phyloP scores from a whole-genome alignment of 495 filamentous ascomycete genomes.

The Ramalina peruviana region DNA sequence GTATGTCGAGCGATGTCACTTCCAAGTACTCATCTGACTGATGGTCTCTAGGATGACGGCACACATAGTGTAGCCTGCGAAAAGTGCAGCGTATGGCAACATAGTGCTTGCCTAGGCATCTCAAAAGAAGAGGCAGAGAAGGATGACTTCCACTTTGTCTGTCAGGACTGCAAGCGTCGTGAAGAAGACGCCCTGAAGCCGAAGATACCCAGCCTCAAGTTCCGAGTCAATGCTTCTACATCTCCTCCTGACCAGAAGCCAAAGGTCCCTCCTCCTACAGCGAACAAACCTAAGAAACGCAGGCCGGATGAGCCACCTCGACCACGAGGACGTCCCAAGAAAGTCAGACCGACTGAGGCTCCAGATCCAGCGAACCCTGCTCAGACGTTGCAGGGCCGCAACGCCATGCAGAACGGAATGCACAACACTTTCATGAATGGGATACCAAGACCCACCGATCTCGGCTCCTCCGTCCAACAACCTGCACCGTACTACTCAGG shows the following conservation, averaged over 20 bases:
- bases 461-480: slow-evolving; percentile 22
- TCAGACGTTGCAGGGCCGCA: slow-evolving; percentile 16
- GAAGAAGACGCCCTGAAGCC: slow-evolving; percentile 46
- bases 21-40: background rate
- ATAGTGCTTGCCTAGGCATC: slow-evolving; percentile 79
- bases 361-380: slow-evolving; percentile 14
- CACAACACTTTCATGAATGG: slow-evolving; percentile 17
- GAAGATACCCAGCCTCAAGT: slow-evolving; percentile 62
- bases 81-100: slow-evolving; percentile 90
- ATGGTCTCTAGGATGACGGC: slow-evolving; percentile 56
- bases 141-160: slow-evolving; percentile 83
- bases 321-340: slow-evolving; percentile 24
- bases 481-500: slow-evolving; percentile 1
- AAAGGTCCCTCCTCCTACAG: background rate
- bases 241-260: slow-evolving; percentile 24
- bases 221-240: slow-evolving; percentile 41
- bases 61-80: slow-evolving; percentile 92
- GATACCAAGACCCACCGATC: slow-evolving; percentile 28
- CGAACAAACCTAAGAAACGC: slow-evolving; percentile 16
- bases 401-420: slow-evolving; percentile 18
- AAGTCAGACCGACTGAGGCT: slow-evolving; percentile 14
- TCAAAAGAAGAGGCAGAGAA: slow-evolving; percentile 60
- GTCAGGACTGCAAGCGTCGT: slow-evolving; percentile 56
- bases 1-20: slow-evolving; percentile 24
- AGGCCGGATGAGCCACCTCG: slow-evolving; percentile 16